phyloP scores from a whole-genome alignment of 108 stramenopile species.

The Stephanodiscus triporus region DNA sequence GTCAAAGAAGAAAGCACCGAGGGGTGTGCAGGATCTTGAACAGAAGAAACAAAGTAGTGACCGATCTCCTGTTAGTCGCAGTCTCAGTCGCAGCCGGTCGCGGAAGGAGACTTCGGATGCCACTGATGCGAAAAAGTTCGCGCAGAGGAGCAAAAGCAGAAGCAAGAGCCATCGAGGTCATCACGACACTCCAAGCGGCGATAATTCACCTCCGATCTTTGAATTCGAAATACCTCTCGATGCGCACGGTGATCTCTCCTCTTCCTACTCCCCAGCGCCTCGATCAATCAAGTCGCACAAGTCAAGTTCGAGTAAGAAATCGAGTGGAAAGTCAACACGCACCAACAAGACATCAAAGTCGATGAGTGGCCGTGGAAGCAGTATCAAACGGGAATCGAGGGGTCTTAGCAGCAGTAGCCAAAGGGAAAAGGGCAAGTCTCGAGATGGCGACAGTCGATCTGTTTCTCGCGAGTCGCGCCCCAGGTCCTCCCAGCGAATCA shows the following conservation, averaged over 20 bases:
- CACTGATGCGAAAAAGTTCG: slow-evolving; percentile 11
- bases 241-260: slow-evolving; percentile 8
- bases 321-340: slow-evolving; percentile 6
- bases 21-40: not conserved
- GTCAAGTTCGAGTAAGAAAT: slow-evolving; percentile 25
- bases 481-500: slow-evolving; percentile 1
- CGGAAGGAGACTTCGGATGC: not conserved
- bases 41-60: not conserved
- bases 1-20: slow-evolving; percentile 2
- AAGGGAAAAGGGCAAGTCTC: not conserved
- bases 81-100: not conserved
- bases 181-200: not conserved
- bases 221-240: slow-evolving; percentile 49
- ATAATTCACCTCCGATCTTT: slow-evolving; percentile 30
- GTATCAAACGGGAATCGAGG: not conserved
- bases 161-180: not conserved
- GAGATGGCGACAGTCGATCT: not conserved
- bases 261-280: slow-evolving; percentile 4
- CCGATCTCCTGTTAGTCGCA: not conserved
- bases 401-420: not conserved
- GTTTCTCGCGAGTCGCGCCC: slow-evolving; percentile 4
- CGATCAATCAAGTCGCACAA: slow-evolving; percentile 29
- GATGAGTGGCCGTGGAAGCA: not conserved
- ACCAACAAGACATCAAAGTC: slow-evolving; percentile 14
- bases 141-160: slow-evolving; percentile 12